Conservation (phyloP, 495 filamentous ascomycete genomes). For the Aspergillus bertholletiae region DNA sequence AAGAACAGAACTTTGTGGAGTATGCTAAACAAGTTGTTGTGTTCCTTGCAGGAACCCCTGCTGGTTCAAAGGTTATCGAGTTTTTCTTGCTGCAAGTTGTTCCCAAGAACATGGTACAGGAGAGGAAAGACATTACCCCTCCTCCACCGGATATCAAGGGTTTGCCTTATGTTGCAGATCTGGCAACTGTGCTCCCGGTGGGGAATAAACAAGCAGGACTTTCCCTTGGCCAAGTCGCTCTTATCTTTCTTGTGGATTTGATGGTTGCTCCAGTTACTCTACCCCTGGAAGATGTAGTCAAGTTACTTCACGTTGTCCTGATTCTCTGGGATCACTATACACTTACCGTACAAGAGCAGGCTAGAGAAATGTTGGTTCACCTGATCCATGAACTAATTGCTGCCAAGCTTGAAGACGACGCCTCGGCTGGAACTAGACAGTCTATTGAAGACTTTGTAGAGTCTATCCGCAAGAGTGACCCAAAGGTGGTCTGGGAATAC, state of each 20-base stretch:
- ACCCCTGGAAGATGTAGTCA: conserved; percentile 69
- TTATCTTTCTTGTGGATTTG: conserved; percentile 92
- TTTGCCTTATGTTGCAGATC: conserved; percentile 85
- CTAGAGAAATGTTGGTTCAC: conserved; percentile 96
- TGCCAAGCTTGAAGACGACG: conserved; percentile 77
- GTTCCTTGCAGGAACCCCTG: conserved; percentile 86
- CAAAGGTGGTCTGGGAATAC: conserved; percentile 86
- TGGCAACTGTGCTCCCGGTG: conserved; percentile 73
- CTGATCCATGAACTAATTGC: conserved; percentile 96
- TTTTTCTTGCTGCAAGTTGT: conserved; percentile 86
- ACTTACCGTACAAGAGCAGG: conserved; percentile 92
- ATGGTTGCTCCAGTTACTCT: conserved; percentile 90
- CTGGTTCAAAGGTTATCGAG: conserved; percentile 88
- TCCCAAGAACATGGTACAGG: conserved; percentile 86
- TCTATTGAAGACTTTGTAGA: conserved; percentile 88
- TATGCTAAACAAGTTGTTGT: conserved; percentile 98
- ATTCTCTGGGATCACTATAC: conserved; percentile 97
- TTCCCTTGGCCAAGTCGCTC: conserved; percentile 85
- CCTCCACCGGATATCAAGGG: conserved; percentile 69
- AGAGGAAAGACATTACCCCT: conserved; percentile 69
- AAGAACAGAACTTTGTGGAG: conserved; percentile 96
- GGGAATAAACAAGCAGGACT: conserved; percentile 89
- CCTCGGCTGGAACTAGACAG: conserved; percentile 59
- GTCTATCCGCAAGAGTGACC: conserved; percentile 79
- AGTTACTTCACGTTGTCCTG: conserved; percentile 85